phyloP scores from a whole-genome alignment of 257 asterid genomes.

The Gardenia jasminoides region DNA sequence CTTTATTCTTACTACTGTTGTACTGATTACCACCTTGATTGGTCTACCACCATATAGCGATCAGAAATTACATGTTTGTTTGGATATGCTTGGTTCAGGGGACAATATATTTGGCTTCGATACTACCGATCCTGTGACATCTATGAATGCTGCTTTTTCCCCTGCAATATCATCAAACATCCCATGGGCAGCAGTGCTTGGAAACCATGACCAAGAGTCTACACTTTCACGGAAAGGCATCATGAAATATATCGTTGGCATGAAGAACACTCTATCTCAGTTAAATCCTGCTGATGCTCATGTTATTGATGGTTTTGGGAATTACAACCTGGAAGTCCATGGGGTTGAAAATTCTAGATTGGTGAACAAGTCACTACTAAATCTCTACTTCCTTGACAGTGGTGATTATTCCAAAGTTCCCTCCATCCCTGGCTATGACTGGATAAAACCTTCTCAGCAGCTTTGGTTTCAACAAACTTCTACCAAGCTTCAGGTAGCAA shows the following conservation, averaged over 20 bases:
- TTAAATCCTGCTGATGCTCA: conserved; percentile 56
- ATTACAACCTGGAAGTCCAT: conserved; percentile 64
- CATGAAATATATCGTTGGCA: conserved; percentile 64
- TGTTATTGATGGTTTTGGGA: conserved; percentile 77
- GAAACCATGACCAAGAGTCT: conserved; percentile 94
- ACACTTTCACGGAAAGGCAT: conserved; percentile 72
- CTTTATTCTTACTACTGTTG: neutral
- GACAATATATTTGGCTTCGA: conserved; percentile 83
- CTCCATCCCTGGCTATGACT: conserved; percentile 73
- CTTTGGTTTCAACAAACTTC: conserved; percentile 71
- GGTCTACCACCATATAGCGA: neutral
- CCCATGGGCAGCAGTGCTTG: conserved; percentile 94
- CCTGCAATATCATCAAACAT: conserved; percentile 68
- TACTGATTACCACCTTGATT: neutral
- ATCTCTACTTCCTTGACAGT: conserved; percentile 84
- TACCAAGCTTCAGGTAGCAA: conserved; percentile 45
- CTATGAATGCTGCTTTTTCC: conserved; percentile 82
- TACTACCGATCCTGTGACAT: conserved; percentile 61
- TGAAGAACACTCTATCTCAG: conserved; percentile 76
- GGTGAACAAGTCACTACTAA: conserved; percentile 68
- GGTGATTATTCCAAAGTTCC: conserved; percentile 84
- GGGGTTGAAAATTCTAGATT: conserved; percentile 77
- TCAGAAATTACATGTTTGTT: neutral
- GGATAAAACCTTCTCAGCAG: conserved; percentile 96
- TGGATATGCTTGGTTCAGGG: conserved; percentile 46